Base-by-base conservation (phyloP, 2,329 filamentous ascomycete species). In the Hypoxylon sp. region DNA sequence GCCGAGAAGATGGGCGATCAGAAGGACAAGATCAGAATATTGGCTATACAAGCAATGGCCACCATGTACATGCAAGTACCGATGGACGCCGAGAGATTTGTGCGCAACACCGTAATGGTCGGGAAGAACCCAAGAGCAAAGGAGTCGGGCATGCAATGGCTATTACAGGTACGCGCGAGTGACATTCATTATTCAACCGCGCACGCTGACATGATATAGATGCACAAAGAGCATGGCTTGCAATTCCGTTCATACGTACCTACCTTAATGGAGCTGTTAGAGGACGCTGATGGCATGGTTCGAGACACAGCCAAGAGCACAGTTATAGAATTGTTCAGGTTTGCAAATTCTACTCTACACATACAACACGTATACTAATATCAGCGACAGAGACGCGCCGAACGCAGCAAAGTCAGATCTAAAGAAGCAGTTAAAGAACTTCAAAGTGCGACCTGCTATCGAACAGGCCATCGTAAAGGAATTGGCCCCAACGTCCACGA, bases 271-370 rank as follows among this genome's bases (percentile, higher is more conserved):
- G 91, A 93, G 60, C 87, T 96, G 72, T 86, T 98, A 46, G 95
- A 98, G 81, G 94, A 98, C 79, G 92, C 94, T 9, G 95, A 97
- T 78, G 91, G 92, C 54, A 91, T 90, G 80, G 94, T 98, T 71
- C 90, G 95, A 78, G 94, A 97, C 75, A 87, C 88, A 39, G 94
- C 94, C 68, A 97, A 96, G 82, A 84, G 84, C 61, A 92, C 93
- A 1, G 90, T 98, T 53, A 92, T 98, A 66, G 92, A 96, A 70
- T 86, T 98, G 33, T 98, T 98, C 81, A 88, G 86, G 91, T 94
- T 82, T 66, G 84, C 74, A 33, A 22, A 24, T 17, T 44, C 26
- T 11, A 3, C 11, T 6, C 10, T n/a, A 47, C n/a, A 17, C 50
- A 59, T 44, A 11, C 24, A 35, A 24, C 55, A 51, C 6, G 2